phyloP scores from a whole-genome alignment of 139 green algal species.

The Haematococcus lacustris region DNA sequence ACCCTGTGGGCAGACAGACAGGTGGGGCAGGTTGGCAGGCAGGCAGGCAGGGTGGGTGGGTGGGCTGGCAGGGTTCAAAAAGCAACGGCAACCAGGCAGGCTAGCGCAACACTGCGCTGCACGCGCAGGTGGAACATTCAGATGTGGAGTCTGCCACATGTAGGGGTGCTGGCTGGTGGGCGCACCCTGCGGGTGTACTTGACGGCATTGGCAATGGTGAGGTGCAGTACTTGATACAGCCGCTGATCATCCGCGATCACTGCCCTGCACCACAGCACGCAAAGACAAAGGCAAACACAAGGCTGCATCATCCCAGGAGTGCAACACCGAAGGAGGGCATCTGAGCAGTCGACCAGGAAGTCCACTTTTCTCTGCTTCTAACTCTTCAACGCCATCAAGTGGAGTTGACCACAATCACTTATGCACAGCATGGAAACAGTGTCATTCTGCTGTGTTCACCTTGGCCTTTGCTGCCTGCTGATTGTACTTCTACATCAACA shows the following conservation, averaged over 20 bases:
- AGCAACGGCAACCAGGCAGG: not conserved
- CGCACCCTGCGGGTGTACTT: constrained; percentile 34
- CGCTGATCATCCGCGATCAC: constrained; percentile 23
- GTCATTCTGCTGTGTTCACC: too few species aligned
- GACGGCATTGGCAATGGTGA: constrained; percentile 34
- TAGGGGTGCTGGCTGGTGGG: not conserved
- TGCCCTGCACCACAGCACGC: not conserved
- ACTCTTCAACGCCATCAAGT: too few species aligned
- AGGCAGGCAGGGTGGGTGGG: not conserved
- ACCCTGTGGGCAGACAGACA: constrained; percentile 4
- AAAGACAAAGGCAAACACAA: too few species aligned
- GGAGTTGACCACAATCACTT: too few species aligned
- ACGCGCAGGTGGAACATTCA: not conserved
- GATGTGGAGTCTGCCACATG: not conserved
- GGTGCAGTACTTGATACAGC: constrained; percentile 25
- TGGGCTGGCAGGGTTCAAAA: not conserved
- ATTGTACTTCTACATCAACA: too few species aligned
- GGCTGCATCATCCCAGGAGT: too few species aligned
- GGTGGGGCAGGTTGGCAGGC: not conserved
- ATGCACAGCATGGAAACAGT: too few species aligned
- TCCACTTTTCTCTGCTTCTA: too few species aligned
- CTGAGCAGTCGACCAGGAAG: too few species aligned
- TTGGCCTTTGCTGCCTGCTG: too few species aligned
- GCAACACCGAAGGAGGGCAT: too few species aligned
- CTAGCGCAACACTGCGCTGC: not conserved